phyloP scores from a whole-genome alignment of 306 rosid genomes.

The Albizia julibrissin region DNA sequence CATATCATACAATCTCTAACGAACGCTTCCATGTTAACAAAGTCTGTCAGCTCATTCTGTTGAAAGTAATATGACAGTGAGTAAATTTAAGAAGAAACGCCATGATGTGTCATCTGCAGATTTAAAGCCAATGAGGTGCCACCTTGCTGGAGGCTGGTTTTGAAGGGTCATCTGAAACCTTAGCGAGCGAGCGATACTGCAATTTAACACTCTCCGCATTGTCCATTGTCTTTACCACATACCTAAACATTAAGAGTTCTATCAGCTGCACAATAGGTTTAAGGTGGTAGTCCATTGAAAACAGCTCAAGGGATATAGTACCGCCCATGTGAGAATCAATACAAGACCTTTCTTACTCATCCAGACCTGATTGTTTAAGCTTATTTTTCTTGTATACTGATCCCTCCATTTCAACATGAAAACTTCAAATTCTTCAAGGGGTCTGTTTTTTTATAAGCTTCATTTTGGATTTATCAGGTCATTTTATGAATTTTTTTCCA shows the following conservation, averaged over 20 bases:
- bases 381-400: neutral
- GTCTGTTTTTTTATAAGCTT: too few relatives aligned
- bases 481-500: too few relatives aligned
- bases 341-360: neutral
- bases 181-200: slow-evolving; percentile 96
- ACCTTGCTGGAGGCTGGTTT: slow-evolving; percentile 71
- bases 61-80: slow-evolving; percentile 38
- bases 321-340: neutral
- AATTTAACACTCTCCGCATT: slow-evolving; percentile 98
- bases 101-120: slow-evolving; percentile 30
- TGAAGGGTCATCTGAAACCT: slow-evolving; percentile 62
- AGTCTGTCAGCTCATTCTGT: slow-evolving; percentile 34
- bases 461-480: too few relatives aligned
- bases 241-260: slow-evolving; percentile 52
- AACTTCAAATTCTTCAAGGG: too few relatives aligned
- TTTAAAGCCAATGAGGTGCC: slow-evolving; percentile 75
- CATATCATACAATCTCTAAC: slow-evolving; percentile 21
- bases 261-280: slow-evolving; percentile 20
- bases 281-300: neutral
- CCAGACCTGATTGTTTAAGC: neutral
- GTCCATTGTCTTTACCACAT: slow-evolving; percentile 98
- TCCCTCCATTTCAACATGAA: too few relatives aligned
- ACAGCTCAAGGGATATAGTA: slow-evolving; percentile 1
- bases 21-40: slow-evolving; percentile 43
- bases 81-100: slow-evolving; percentile 13